phyloP scores from a whole-genome alignment of 2,329 filamentous ascomycete species.

The Paracoccidioides lutzii region DNA sequence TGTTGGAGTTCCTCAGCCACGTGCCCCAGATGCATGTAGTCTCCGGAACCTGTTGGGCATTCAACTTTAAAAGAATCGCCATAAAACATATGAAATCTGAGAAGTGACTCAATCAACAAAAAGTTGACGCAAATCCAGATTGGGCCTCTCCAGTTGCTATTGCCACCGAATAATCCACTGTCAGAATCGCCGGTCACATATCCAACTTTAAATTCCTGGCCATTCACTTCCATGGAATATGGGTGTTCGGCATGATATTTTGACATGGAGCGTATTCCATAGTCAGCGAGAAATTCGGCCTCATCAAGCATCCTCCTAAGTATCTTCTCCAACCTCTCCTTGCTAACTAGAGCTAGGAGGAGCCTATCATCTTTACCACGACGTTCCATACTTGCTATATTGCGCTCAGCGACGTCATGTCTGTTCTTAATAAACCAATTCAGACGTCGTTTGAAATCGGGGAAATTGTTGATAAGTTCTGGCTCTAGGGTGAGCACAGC shows the following conservation, averaged over 20 bases:
- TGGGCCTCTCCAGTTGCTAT: slow-evolving; percentile 94
- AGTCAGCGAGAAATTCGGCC: slow-evolving; percentile 78
- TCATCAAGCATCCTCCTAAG: slow-evolving; percentile 86
- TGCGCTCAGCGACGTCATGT: slow-evolving; percentile 75
- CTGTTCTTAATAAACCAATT: slow-evolving; percentile 90
- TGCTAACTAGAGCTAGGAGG: slow-evolving; percentile 79
- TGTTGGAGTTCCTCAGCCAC: slow-evolving; percentile 93
- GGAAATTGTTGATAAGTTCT: slow-evolving; percentile 81
- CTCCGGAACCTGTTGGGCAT: slow-evolving; percentile 84
- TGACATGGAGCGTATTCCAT: slow-evolving; percentile 83
- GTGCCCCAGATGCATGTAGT: slow-evolving; percentile 90
- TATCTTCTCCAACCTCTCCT: slow-evolving; percentile 81
- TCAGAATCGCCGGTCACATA: slow-evolving; percentile 96
- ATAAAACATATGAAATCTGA: slow-evolving; percentile 93
- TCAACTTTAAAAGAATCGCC: slow-evolving; percentile 79
- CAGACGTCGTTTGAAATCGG: slow-evolving; percentile 81
- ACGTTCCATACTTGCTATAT: slow-evolving; percentile 85
- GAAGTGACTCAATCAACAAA: slow-evolving; percentile 82
- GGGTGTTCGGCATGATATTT: slow-evolving; percentile 84
- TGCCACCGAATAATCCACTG: slow-evolving; percentile 86
- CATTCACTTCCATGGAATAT: slow-evolving; percentile 91
- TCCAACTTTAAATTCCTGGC: slow-evolving; percentile 71
- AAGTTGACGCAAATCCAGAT: slow-evolving; percentile 97
- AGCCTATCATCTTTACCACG: slow-evolving; percentile 83
- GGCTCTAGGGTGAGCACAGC: slow-evolving; percentile 86